Percentiles rank a stretch among this genome's conserved stretches.
phyloP scores from a whole-genome alignment of 2,329 filamentous ascomycete species.

The Clathrospora elynae region DNA sequence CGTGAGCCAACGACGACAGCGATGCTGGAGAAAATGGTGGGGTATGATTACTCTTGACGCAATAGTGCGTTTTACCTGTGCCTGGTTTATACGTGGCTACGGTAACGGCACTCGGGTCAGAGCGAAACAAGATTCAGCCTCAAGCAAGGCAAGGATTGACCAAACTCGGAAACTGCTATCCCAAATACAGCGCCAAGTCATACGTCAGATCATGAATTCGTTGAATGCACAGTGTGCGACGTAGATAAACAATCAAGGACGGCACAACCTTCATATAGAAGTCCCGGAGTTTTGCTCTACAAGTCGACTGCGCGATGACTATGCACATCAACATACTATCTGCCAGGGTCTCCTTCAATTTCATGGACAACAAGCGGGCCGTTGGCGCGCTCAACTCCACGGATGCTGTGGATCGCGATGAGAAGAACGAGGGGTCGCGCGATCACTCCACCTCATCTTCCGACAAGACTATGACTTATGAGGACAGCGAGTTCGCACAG shows the following conservation, averaged over 20 bases:
- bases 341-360: not conserved
- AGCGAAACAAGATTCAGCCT: conserved; percentile 5
- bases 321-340: conserved; percentile 5
- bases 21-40: no score
- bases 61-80: no score
- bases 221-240: conserved; percentile 3
- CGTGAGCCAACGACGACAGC: no score
- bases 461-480: conserved; percentile 3
- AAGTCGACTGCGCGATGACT: not conserved
- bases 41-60: not conserved
- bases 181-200: conserved; percentile 9
- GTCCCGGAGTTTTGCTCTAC: not conserved
- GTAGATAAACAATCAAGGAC: not conserved
- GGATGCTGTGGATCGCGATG: not conserved
- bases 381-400: not conserved
- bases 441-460: not conserved
- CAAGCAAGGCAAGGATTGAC: conserved; percentile 1
- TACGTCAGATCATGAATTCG: conserved; percentile 14
- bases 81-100: not conserved
- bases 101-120: not conserved
- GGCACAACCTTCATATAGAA: not conserved
- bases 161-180: not conserved
- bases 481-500: not conserved
- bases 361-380: not conserved
- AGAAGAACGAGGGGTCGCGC: not conserved